These are phyloP conservation scores for Hymenoscyphus linearis DNA, from an alignment of 2,329 filamentous ascomycete species.

Conservation along the genomic window DNA sequence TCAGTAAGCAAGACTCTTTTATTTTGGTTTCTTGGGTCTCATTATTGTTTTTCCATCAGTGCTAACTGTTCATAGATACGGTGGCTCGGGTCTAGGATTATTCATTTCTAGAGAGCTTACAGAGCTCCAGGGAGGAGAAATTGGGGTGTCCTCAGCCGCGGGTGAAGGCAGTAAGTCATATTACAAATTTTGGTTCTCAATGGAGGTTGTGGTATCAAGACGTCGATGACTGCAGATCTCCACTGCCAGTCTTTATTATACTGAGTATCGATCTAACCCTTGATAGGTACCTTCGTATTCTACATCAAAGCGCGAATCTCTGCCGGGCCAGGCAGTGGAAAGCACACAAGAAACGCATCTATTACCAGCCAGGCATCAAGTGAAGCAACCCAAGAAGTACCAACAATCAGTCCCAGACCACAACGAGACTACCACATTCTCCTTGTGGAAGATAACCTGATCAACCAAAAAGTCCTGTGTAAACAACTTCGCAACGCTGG, in stretches of 20 bases:
- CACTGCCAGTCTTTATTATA: background rate
- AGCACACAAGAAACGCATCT: slow-evolving; percentile 16
- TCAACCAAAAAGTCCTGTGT: slow-evolving; percentile 60
- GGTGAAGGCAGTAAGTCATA: slow-evolving; percentile 50
- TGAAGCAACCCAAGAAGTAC: background rate
- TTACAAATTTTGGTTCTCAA: background rate
- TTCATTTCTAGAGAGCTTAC: slow-evolving; percentile 76
- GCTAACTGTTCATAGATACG: slow-evolving; percentile 42
- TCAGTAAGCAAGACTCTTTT: slow-evolving; percentile 34
- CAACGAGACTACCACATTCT: slow-evolving; percentile 42
- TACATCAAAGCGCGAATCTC: slow-evolving; percentile 44
- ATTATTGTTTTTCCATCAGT: background rate
- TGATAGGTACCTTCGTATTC: slow-evolving; percentile 62
- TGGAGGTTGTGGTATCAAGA: background rate
- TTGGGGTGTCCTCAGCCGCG: slow-evolving; percentile 65
- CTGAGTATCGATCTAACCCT: background rate
- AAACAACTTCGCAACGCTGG: slow-evolving; percentile 55
- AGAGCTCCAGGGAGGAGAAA: slow-evolving; percentile 75
- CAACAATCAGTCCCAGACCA: slow-evolving; percentile 11
- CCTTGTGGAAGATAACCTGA: slow-evolving; percentile 63
- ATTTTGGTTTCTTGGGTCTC: background rate
- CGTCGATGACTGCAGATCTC: background rate
- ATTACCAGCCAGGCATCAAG: background rate
- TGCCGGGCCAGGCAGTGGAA: slow-evolving; percentile 23
- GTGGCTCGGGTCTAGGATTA: slow-evolving; percentile 71